A percentile compares a stretch with the other conserved stretches of the same genome.
Conservation (phyloP, 345 rosid genomes). For the Lenwebbia sp. region DNA sequence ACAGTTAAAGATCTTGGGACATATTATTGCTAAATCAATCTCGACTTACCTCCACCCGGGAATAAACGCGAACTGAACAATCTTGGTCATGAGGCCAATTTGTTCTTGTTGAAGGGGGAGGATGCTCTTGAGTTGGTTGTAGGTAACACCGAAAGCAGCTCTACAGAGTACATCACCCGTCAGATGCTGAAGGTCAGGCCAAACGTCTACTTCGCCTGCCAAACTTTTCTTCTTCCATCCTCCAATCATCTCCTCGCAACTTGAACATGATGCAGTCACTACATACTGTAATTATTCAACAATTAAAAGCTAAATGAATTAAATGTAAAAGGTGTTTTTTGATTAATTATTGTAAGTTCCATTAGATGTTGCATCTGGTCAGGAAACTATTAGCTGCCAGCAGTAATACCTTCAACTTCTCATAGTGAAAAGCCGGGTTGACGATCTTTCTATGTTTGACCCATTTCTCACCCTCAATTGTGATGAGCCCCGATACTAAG, state of each 20-base stretch:
- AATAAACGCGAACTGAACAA: not conserved
- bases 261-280: not conserved
- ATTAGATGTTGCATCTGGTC: not conserved
- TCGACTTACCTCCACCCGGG: not conserved
- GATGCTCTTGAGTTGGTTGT: not conserved
- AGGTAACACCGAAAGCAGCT: not conserved
- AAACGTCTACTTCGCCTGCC: not conserved
- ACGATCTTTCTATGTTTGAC: not conserved
- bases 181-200: not conserved
- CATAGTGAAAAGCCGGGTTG: not conserved
- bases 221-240: not conserved
- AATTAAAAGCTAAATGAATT: not conserved
- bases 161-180: not conserved
- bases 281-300: not conserved
- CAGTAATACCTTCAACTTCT: not conserved
- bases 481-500: not conserved
- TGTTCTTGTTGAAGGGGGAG: not conserved
- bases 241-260: not conserved
- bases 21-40: not conserved
- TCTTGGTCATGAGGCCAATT: not conserved
- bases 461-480: not conserved
- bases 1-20: not conserved
- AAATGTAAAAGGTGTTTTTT: not conserved
- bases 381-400: not conserved
- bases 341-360: not conserved